phyloP scores from a whole-genome alignment of 768 basidiomycete species.

The Leccinum sublutescens region DNA sequence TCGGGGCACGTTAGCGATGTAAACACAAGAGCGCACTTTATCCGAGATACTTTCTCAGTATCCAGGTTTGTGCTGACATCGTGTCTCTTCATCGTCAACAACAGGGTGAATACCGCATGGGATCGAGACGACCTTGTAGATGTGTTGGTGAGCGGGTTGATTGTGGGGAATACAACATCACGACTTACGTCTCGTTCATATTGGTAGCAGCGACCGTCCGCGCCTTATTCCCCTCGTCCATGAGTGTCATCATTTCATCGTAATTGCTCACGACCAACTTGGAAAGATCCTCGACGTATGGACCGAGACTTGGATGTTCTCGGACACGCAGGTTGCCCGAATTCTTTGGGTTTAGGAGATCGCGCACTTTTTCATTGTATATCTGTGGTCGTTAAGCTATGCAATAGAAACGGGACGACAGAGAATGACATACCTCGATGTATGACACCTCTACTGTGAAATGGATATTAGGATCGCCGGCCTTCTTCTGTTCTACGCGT shows the following conservation, averaged over 20 bases:
- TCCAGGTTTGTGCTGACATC: slow-evolving; percentile 84
- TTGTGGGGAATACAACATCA: neutral
- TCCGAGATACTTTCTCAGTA: slow-evolving; percentile 98
- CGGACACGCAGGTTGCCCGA: slow-evolving; percentile 93
- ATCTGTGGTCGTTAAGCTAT: slow-evolving; percentile 47
- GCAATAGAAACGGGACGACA: neutral
- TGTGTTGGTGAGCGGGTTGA: slow-evolving; percentile 3
- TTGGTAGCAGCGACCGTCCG: slow-evolving; percentile 98
- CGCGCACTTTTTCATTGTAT: slow-evolving; percentile 97
- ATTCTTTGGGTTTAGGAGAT: slow-evolving; percentile 96
- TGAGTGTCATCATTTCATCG: slow-evolving; percentile 97
- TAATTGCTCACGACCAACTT: slow-evolving; percentile 90
- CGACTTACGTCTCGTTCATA: slow-evolving; percentile 97
- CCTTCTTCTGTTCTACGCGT: slow-evolving; percentile 67
- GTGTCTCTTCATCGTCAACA: slow-evolving; percentile 89
- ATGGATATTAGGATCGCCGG: slow-evolving; percentile 61
- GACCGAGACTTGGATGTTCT: slow-evolving; percentile 93
- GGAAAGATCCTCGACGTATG: slow-evolving; percentile 98
- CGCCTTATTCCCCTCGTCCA: slow-evolving; percentile 99
- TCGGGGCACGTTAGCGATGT: neutral
- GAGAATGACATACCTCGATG: slow-evolving; percentile 64
- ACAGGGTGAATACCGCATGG: slow-evolving; percentile 95
- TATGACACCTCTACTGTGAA: slow-evolving; percentile 99
- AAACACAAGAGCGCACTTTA: slow-evolving; percentile 54
- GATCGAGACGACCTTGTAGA: slow-evolving; percentile 86